Conservation (phyloP, 495 filamentous ascomycete species). For the Monascus purpureus region DNA sequence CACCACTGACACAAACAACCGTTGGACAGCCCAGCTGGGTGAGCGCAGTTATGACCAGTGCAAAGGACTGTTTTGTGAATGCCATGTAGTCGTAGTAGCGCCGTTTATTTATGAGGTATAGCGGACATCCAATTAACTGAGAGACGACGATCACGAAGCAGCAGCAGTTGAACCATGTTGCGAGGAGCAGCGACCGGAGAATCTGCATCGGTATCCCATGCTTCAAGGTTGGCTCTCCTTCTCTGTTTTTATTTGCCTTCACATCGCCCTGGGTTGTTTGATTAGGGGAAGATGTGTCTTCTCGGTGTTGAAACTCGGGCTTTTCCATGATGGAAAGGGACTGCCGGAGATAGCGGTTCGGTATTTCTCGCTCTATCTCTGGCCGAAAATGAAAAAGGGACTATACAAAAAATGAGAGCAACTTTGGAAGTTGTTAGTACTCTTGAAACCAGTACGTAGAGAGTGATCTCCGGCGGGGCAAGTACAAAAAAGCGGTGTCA, state of each 20-base stretch:
- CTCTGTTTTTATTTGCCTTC: constrained; percentile 7
- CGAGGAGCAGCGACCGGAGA: constrained; percentile 47
- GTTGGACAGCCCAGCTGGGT: constrained; percentile 51
- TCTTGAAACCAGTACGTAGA: neutral
- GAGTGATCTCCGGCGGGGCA: neutral
- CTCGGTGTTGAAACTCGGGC: constrained; percentile 29
- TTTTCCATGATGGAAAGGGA: too few species aligned
- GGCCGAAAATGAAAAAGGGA: too few species aligned
- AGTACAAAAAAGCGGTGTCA: constrained; percentile 2
- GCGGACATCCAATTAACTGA: constrained; percentile 42
- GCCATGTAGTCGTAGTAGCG: constrained; percentile 52
- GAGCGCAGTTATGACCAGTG: constrained; percentile 42
- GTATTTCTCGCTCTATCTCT: too few species aligned
- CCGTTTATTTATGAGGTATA: constrained; percentile 46
- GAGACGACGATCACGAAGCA: constrained; percentile 35
- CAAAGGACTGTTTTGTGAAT: constrained; percentile 51
- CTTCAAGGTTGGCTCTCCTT: constrained; percentile 39
- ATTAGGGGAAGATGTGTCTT: constrained; percentile 10
- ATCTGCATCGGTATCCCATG: constrained; percentile 53
- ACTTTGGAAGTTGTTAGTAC: neutral
- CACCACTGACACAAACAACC: constrained; percentile 45
- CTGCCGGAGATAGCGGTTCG: too few species aligned
- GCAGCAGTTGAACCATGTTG: constrained; percentile 50
- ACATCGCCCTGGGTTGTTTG: neutral
- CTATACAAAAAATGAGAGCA: neutral